Evolutionary conservation across 75 land plant species (phyloP).

Genomic region (Selaginella tamariscina): DNA sequence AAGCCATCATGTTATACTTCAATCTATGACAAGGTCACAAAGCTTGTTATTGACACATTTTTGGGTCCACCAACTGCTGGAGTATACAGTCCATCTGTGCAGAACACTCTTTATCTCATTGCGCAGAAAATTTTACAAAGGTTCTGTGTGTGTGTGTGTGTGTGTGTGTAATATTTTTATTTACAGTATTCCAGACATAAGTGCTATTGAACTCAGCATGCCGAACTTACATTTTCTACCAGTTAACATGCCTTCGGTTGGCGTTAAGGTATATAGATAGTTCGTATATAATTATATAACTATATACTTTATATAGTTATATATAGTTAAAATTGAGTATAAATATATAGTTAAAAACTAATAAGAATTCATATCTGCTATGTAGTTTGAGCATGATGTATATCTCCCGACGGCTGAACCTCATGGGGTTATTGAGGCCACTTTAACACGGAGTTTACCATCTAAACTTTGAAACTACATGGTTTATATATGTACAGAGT

Average conservation of each 20-base stretch:
- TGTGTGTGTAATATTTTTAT: not conserved
- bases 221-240: conserved; percentile 97
- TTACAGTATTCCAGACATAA: conserved; percentile 62
- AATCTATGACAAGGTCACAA: conserved; percentile 42
- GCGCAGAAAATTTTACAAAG: conserved; percentile 64
- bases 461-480: not conserved
- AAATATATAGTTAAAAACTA: not conserved
- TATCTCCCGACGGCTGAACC: not conserved
- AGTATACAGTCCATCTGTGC: conserved; percentile 96
- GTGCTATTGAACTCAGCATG: conserved; percentile 65
- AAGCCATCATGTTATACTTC: conserved; percentile 48
- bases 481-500: too few species aligned
- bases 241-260: conserved; percentile 48
- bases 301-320: not conserved
- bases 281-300: not conserved
- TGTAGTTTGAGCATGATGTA: conserved; percentile 96
- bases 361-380: not conserved
- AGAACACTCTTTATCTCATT: conserved; percentile 84
- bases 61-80: conserved; percentile 71
- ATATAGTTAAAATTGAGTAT: not conserved
- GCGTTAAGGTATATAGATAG: conserved; percentile 47
- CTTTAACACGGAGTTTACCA: not conserved
- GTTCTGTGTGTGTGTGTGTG: conserved; percentile 24
- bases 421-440: not conserved
- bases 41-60: conserved; percentile 45